phyloP scores from a whole-genome alignment of 1,139 yeast species.

The Torulaspora pretoriensis region DNA sequence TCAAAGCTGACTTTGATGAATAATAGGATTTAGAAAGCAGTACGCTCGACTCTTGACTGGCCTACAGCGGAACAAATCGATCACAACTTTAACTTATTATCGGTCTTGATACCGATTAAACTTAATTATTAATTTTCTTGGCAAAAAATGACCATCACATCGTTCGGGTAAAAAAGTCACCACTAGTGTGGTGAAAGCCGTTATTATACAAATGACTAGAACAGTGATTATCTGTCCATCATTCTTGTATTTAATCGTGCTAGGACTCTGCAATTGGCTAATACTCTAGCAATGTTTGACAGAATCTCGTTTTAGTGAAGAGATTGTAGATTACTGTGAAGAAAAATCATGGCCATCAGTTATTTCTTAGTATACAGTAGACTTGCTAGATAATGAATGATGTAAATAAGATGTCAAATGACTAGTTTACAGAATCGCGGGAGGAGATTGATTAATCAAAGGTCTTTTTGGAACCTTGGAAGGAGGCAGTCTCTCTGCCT shows the following conservation, averaged over 20 bases:
- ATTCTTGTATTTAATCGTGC: too few relatives aligned
- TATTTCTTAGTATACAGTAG: slow-evolving; percentile 12
- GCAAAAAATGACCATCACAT: slow-evolving; percentile 4
- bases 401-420: slow-evolving; percentile 5
- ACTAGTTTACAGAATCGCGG: slow-evolving; percentile 12
- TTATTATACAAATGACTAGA: neutral
- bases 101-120: neutral
- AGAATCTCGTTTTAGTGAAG: neutral
- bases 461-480: slow-evolving; percentile 74
- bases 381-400: slow-evolving; percentile 6
- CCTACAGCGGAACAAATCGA: neutral
- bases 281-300: neutral
- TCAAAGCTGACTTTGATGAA: too few relatives aligned
- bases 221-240: too few relatives aligned
- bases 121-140: slow-evolving; percentile 9
- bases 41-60: neutral
- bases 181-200: neutral
- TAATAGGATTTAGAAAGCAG: neutral
- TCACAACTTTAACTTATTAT: neutral
- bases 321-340: neutral
- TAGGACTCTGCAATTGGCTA: neutral
- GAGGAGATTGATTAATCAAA: slow-evolving; percentile 43
- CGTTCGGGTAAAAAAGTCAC: neutral
- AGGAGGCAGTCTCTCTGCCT: slow-evolving; percentile 44
- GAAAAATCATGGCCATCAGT: slow-evolving; percentile 1